A percentile compares a stretch with the other conserved stretches of the same genome.
Evolutionary conservation across 768 basidiomycete species (phyloP).

Genomic region (Hypholoma sublateritium): DNA sequence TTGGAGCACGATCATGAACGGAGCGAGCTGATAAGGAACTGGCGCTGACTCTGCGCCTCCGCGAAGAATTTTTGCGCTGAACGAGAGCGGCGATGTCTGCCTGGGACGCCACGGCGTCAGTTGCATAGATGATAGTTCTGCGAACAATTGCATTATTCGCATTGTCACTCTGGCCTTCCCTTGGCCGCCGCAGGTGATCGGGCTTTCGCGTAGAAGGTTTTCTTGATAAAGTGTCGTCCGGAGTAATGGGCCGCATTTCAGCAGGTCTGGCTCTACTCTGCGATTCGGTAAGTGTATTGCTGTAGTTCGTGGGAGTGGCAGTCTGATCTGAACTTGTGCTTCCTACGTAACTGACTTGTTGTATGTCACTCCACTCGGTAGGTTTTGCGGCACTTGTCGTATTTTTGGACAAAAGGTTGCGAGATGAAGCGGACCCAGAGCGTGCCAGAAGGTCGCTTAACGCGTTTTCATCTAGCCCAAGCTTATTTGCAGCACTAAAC

Average conservation of each 20-base stretch:
- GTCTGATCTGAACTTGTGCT: constrained; percentile 32
- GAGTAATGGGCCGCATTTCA: constrained; percentile 26
- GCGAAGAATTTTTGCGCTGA: constrained; percentile 55
- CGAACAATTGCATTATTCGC: constrained; percentile 58
- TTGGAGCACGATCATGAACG: constrained; percentile 78
- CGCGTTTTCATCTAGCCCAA: constrained; percentile 73
- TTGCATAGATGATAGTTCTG: constrained; percentile 78
- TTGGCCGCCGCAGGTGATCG: constrained; percentile 40
- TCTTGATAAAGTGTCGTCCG: constrained; percentile 30
- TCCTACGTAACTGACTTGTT: constrained; percentile 24
- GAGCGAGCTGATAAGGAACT: constrained; percentile 66
- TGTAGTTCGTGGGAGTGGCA: constrained; percentile 23
- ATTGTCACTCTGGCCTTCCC: constrained; percentile 36
- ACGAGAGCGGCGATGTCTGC: constrained; percentile 55
- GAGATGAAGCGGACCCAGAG: constrained; percentile 65
- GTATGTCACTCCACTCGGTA: constrained; percentile 10
- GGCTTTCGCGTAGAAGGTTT: constrained; percentile 35
- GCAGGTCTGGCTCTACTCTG: constrained; percentile 20
- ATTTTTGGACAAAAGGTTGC: constrained; percentile 23
- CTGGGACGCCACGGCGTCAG: constrained; percentile 59
- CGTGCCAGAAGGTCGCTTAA: constrained; percentile 72
- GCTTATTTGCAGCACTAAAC: constrained; percentile 71
- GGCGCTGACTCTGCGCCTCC: constrained; percentile 63
- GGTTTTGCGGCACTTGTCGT: constrained; percentile 14
- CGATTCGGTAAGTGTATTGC: constrained; percentile 9